Evolutionary conservation across 75 land plant genomes (phyloP), one percentile per base, ranked within the genome.

Genomic region (Larix kaempferi): DNA sequence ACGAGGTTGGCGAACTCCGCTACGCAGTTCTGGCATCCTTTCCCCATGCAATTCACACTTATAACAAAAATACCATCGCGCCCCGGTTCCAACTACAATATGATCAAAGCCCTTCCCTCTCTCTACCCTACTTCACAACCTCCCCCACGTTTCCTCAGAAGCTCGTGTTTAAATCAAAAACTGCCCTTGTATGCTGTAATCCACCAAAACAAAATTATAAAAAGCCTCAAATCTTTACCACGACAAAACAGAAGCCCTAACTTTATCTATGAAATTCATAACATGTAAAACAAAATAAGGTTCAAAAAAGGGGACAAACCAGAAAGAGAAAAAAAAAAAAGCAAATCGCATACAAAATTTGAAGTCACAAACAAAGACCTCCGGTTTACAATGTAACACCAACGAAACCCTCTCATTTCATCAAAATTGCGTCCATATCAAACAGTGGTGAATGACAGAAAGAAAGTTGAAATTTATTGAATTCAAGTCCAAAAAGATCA

Each of bases 1-100:
- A 56, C 90, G 82, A 74, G 81, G 87, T 77, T 89, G 91, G 74
- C 98, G 84, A 62, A 90, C 90, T 84, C 98, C 96, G 80, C 96
- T 95, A 84, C 96, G 89, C 91, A 93, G 87, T 82, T 93, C 98
- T 81, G 94, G 98, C 98, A 95, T 95, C 88, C 88, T 93, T 91
- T 87, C 82, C 92, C 98, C 98, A 95, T 95, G 86, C 98, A 94
- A 88, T 60, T 90, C 87, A 80, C 78, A 59, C 76, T 15, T 75
- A 71, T 66, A 76, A 76, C 64, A 75, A 80, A n/a, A 49, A 74
- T 56, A 71, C 44, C 73, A 35, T 21, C 73, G 4, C 8, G 39
- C 5, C 73, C 73, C 44, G n/a, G 22, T 44, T 23, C 39, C 54
- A 49, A 49, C 54, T 49, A 49, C 54, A 49, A 10, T 49, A 49